Conservation (phyloP, 1,284 basidiomycete species). For the Bothia castanella region DNA sequence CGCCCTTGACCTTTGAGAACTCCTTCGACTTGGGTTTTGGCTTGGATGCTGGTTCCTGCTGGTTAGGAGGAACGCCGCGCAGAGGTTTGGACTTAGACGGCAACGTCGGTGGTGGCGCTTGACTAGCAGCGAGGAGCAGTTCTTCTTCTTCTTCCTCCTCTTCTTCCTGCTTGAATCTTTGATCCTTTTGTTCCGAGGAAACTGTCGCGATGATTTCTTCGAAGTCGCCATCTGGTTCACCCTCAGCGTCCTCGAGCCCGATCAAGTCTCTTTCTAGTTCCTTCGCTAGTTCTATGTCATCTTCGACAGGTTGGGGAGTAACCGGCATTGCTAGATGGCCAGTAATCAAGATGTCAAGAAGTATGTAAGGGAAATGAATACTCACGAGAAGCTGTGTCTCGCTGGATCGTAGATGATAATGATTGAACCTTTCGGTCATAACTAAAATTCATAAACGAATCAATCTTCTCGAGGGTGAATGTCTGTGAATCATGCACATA, state of each 20-base stretch:
- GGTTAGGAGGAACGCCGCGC: slow-evolving; percentile 21
- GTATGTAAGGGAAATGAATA: slow-evolving; percentile 1
- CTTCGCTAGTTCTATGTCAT: slow-evolving; percentile 35
- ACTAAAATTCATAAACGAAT: slow-evolving; percentile 54
- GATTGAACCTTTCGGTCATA: slow-evolving; percentile 46
- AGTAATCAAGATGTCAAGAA: slow-evolving; percentile 9
- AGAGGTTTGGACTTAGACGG: slow-evolving; percentile 30
- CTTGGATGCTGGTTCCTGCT: slow-evolving; percentile 22
- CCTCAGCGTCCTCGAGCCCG: slow-evolving; percentile 41
- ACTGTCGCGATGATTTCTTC: slow-evolving; percentile 35
- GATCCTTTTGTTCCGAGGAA: slow-evolving; percentile 23
- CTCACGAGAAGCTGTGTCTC: slow-evolving; percentile 46
- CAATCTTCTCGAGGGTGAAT: slow-evolving; percentile 71
- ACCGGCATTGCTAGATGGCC: slow-evolving; percentile 17
- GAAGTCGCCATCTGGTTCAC: slow-evolving; percentile 44
- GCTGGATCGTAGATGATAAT: slow-evolving; percentile 29
- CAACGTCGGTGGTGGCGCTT: slow-evolving; percentile 19
- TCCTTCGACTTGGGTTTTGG: slow-evolving; percentile 31
- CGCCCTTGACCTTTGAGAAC: slow-evolving; percentile 22
- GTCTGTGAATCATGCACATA: slow-evolving; percentile 39
- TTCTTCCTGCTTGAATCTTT: slow-evolving; percentile 36
- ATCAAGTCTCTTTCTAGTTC: slow-evolving; percentile 34
- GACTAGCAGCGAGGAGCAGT: slow-evolving; percentile 32
- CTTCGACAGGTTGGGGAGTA: slow-evolving; percentile 13
- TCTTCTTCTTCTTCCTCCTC: slow-evolving; percentile 51